A percentile compares a stretch with the other conserved stretches of the same genome.
Conservation (phyloP, 257 asterid genomes). For the Solanum corneliomulleri region DNA sequence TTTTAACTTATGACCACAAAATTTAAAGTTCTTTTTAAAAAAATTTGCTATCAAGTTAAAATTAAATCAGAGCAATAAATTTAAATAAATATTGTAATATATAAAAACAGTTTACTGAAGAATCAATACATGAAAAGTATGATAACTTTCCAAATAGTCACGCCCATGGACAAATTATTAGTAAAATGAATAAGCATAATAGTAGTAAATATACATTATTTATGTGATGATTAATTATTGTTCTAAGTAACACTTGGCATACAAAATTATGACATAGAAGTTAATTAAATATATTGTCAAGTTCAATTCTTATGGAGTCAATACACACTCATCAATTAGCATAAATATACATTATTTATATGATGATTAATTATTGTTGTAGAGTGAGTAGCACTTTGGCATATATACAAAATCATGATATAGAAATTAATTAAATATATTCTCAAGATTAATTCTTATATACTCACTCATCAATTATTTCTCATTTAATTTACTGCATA, state of each 20-base stretch:
- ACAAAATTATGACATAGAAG: not conserved
- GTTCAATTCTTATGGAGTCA: not conserved
- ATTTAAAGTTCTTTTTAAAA: too few relatives aligned
- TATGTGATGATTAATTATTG: not conserved
- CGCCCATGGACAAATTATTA: not conserved
- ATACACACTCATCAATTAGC: too few relatives aligned
- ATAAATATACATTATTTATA: too few relatives aligned
- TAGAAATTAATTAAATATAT: not conserved
- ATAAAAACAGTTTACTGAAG: too few relatives aligned
- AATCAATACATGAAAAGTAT: not conserved
- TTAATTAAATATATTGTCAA: not conserved
- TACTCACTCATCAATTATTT: conserved; percentile 1
- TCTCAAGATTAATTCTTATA: not conserved
- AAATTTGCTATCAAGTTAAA: too few relatives aligned
- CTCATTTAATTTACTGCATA: not conserved
- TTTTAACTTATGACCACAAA: too few relatives aligned
- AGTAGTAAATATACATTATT: not conserved
- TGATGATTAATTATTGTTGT: too few relatives aligned
- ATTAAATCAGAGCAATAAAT: too few relatives aligned
- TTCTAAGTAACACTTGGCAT: not conserved
- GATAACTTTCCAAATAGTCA: not conserved
- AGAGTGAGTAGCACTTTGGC: too few relatives aligned
- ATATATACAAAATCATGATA: too few relatives aligned
- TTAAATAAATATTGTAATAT: too few relatives aligned
- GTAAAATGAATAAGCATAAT: not conserved